Conservation (phyloP, 108 stramenopile genomes). For the Skeletonema tropicum region DNA sequence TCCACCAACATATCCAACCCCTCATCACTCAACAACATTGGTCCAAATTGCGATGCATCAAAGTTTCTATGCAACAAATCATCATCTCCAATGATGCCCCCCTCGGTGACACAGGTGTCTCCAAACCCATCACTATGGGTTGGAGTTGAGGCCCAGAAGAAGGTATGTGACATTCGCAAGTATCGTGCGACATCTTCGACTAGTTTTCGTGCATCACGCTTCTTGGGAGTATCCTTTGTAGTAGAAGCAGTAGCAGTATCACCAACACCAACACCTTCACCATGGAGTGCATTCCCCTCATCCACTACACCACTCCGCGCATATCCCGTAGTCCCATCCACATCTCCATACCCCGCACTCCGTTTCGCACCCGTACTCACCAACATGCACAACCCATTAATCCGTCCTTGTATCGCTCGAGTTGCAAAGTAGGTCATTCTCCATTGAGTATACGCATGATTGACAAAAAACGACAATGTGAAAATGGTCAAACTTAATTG, state of each 20-base stretch:
- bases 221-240: slow-evolving; percentile 17
- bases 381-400: slow-evolving; percentile 68
- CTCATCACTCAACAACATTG: slow-evolving; percentile 51
- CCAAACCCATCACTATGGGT: slow-evolving; percentile 46
- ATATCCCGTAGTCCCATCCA: slow-evolving; percentile 33
- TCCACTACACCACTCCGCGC: neutral
- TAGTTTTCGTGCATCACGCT: slow-evolving; percentile 41
- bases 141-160: slow-evolving; percentile 67
- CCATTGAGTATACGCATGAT: slow-evolving; percentile 62
- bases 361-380: slow-evolving; percentile 49
- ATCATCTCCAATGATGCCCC: slow-evolving; percentile 29
- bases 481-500: slow-evolving; percentile 58
- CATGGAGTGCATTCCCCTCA: neutral
- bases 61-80: slow-evolving; percentile 17
- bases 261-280: no score
- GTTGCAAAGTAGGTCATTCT: slow-evolving; percentile 53
- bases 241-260: neutral
- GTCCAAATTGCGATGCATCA: slow-evolving; percentile 53
- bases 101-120: slow-evolving; percentile 28
- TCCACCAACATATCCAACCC: slow-evolving; percentile 52
- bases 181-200: slow-evolving; percentile 52
- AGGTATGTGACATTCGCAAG: slow-evolving; percentile 58
- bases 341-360: slow-evolving; percentile 25
- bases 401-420: slow-evolving; percentile 61
- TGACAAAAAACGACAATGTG: slow-evolving; percentile 59